Evolutionary conservation across 1,284 basidiomycete genomes (phyloP).

Genomic region (Apiotrichum veenhuisii): DNA sequence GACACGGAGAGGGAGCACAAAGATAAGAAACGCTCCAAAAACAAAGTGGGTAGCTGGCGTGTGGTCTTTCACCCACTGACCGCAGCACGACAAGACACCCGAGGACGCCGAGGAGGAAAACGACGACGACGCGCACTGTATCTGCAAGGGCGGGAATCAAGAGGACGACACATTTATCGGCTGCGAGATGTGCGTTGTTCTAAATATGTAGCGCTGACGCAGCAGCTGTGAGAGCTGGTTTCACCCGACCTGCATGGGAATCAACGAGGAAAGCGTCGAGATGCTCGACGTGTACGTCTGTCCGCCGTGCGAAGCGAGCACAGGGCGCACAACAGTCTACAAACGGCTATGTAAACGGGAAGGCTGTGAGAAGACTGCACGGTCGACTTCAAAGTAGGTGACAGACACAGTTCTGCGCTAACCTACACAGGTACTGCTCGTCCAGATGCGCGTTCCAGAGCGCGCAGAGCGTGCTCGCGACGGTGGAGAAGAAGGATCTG

Average conservation of each 20-base stretch:
- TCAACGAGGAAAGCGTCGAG: conserved; percentile 36
- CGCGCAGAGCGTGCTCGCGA: conserved; percentile 24
- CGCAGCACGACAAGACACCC: neutral
- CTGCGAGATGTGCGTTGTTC: conserved; percentile 39
- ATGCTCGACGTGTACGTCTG: conserved; percentile 45
- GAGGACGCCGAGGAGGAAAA: neutral
- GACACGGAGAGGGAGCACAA: conserved; percentile 1
- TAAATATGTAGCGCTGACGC: neutral
- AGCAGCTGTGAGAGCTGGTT: conserved; percentile 47
- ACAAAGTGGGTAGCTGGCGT: conserved; percentile 15
- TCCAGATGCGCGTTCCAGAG: conserved; percentile 35
- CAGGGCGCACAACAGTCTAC: conserved; percentile 32
- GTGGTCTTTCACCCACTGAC: neutral
- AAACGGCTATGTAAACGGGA: conserved; percentile 38
- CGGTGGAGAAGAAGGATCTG: conserved; percentile 30
- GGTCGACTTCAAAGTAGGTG: conserved; percentile 37
- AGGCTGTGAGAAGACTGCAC: conserved; percentile 33
- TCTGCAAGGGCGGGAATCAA: conserved; percentile 38
- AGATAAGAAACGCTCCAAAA: conserved; percentile 20
- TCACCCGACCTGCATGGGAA: conserved; percentile 38
- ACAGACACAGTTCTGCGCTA: neutral
- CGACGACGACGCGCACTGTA: conserved; percentile 35
- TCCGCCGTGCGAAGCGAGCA: conserved; percentile 37
- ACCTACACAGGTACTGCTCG: conserved; percentile 37
- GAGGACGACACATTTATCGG: conserved; percentile 44